Evolutionary conservation across 768 basidiomycete genomes (phyloP).

Genomic region (Dentipellis sp.): DNA sequence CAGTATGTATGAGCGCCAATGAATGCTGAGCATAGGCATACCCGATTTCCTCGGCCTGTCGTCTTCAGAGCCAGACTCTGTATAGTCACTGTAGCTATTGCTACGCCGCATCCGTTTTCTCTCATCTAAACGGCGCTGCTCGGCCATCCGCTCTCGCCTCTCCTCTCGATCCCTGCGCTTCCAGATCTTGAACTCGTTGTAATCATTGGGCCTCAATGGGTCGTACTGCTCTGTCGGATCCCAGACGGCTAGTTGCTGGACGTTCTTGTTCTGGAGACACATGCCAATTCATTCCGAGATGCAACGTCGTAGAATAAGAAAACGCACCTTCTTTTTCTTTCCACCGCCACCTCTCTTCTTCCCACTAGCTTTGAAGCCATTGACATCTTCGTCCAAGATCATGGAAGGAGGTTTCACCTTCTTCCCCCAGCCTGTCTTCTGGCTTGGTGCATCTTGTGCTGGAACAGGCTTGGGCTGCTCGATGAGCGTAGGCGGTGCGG

Average conservation of each 20-base stretch:
- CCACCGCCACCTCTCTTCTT: constrained; percentile 44
- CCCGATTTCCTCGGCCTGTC: constrained; percentile 64
- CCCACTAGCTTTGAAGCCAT: constrained; percentile 61
- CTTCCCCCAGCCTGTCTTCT: constrained; percentile 63
- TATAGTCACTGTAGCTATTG: constrained; percentile 59
- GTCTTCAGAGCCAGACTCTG: constrained; percentile 51
- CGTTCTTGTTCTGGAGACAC: constrained; percentile 47
- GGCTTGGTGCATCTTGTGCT: constrained; percentile 30
- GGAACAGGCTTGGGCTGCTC: constrained; percentile 20
- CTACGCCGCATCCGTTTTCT: constrained; percentile 34
- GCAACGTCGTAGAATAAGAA: not conserved
- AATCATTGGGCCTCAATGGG: constrained; percentile 77
- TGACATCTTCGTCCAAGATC: constrained; percentile 83
- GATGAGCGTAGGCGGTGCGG: constrained; percentile 57
- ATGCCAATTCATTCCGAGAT: not conserved
- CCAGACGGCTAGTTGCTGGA: constrained; percentile 48
- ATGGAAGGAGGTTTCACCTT: constrained; percentile 88
- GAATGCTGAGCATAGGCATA: constrained; percentile 20
- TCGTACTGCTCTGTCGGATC: constrained; percentile 78
- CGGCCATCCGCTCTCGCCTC: constrained; percentile 43
- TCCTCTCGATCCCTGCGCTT: constrained; percentile 70
- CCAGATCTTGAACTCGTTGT: constrained; percentile 81
- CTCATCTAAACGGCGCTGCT: constrained; percentile 40
- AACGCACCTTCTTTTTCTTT: constrained; percentile 48
- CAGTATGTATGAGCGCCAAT: constrained; percentile 4